Evolutionary conservation across 1,139 yeast species (phyloP), one percentile per base, ranked within the genome.

Genomic region (Debaryomyces sp.): DNA sequence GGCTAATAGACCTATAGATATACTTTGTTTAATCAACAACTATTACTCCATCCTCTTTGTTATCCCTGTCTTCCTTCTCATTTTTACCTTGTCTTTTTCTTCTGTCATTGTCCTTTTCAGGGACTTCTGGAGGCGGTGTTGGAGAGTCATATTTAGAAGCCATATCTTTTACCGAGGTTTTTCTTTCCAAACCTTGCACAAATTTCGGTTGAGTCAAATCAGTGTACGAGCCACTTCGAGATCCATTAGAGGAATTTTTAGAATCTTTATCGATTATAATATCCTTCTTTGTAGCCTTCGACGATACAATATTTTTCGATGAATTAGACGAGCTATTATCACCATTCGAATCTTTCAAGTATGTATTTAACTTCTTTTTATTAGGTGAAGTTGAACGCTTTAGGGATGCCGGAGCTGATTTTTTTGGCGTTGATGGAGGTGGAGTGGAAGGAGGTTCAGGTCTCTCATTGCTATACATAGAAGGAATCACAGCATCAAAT

Each of bases 381-480:
- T 69, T 71, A 1, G 78, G 78, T 2, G 78, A 73, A 1, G 67
- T 59, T 3, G 78, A 73, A 48, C 78, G 61, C 50, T 60, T 73
- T 41, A 73, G 66, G 0, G 64, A 48, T 23, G 55, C 62, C 0
- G 63, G 57, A 1, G 64, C 51, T 13, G 62, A 49, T 21, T 59
- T 57, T 22, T 55, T 55, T 6, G 67, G 60, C 2, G 65, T 55
- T 13, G 54, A 53, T 5, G 69, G 63, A 2, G 67, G 61, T 4
- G 67, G 60, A 6, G 51, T 37, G 3, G 43, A 15, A 8, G 45
- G 41, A 4, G 35, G 27, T 12, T 22, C 36, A 3, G 17, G 17
- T 13, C 8, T 41, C 13, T 35, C 38, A 9, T 9, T 18, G 9
- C n/a, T 35, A 4, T 12, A n/a, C 10, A 17, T 21, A 10, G 22